Base-by-base conservation (phyloP, 169 alveolate genomes). In the Hepatocystis sp. region DNA sequence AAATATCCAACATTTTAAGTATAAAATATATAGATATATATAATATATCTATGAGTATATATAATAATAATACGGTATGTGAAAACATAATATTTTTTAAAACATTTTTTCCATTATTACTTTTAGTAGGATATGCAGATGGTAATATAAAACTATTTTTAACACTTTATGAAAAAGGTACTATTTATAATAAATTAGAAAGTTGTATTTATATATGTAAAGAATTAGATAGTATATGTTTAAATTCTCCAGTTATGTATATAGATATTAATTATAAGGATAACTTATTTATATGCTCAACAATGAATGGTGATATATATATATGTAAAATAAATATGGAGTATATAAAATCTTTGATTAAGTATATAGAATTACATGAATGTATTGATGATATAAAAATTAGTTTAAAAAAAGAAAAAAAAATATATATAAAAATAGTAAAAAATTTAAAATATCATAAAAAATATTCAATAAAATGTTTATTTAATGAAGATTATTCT, bases 81-180 rank as follows among this genome's bases (percentile, higher is more conserved):
- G 86, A 71, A 23, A 56, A 71, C 28, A 44, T 71, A 11, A 71
- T 71, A 27, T 71, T 71, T 71, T 71, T 71, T 63, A 56, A 71
- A 56, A 17, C 10, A 5, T 55, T 71, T 60, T 56, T 71, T 44
- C 86, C 86, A 32, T 42, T 71, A 46, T n/a, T 71, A 25, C 4
- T 71, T 28, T 64, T 71, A 52, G 86, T 71, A 28, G 86, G 86
- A 10, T 52, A 55, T 63, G 63, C 86, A 71, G 71, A 71, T 56
- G 76, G 76, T 0, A 56, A 17, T 49, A 51, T 71, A 25, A 71
- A 58, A 34, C 66, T 71, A 19, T 21, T 71, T 71, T 21, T 71
- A 40, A 56, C 28, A n/a, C 34, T 71, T 36, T 71, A 71, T 47
- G 78, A 71, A 63, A 58, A 71, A 28, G n/a, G 63, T 17, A 46